Conservation (phyloP, 176 grass and related monocot genomes). For the Poa pratensis region DNA sequence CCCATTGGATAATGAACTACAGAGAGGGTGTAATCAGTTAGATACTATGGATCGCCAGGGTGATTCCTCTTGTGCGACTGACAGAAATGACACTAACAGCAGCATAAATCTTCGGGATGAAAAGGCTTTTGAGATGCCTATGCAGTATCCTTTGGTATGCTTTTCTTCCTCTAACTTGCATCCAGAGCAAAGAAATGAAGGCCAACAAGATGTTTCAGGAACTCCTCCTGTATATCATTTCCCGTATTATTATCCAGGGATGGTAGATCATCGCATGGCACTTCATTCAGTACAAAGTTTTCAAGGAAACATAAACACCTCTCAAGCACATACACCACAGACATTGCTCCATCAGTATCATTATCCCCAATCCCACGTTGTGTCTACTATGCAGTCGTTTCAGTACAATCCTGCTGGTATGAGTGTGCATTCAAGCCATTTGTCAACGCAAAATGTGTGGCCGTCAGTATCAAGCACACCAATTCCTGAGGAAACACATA, state of each 20-base stretch:
- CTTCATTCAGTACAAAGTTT: conserved; percentile 61
- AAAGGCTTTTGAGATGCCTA: conserved; percentile 48
- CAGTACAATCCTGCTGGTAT: conserved; percentile 61
- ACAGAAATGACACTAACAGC: conserved; percentile 42
- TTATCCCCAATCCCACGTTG: conserved; percentile 58
- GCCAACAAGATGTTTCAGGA: conserved; percentile 56
- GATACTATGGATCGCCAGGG: conserved; percentile 37
- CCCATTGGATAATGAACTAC: conserved; percentile 45
- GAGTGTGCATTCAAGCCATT: conserved; percentile 64
- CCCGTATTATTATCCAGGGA: conserved; percentile 80
- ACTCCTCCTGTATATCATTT: conserved; percentile 59
- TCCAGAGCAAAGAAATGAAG: conserved; percentile 65
- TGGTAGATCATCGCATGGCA: conserved; percentile 60
- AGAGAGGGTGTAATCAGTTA: conserved; percentile 49
- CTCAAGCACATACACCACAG: conserved; percentile 49
- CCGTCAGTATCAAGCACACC: conserved; percentile 52
- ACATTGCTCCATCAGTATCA: conserved; percentile 64
- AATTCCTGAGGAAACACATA: conserved; percentile 55
- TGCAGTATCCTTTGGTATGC: conserved; percentile 53
- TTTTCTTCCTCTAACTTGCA: conserved; percentile 68
- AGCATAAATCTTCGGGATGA: conserved; percentile 43
- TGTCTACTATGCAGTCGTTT: conserved; percentile 63
- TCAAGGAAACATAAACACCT: conserved; percentile 62
- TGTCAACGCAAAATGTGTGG: conserved; percentile 53
- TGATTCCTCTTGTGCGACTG: conserved; percentile 40